Base-by-base conservation (phyloP, 768 basidiomycete species). In the Leccinellum rugosiceps region DNA sequence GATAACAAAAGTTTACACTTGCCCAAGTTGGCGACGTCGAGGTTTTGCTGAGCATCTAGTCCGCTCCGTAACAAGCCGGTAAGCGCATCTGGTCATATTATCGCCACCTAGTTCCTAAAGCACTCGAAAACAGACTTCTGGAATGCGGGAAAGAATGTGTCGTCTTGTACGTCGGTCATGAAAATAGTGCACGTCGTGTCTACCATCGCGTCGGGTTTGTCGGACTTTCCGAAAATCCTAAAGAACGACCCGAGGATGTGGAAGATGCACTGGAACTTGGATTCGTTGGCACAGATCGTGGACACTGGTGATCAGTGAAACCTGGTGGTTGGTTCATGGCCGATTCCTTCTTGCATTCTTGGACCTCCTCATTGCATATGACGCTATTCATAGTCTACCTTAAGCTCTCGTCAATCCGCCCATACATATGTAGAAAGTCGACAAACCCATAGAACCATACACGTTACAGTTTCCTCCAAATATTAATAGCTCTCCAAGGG, bases 1-100 rank as follows among this genome's bases (percentile, higher is more conserved):
- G 3, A 82, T 84, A 61, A 82, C 83, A 8, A 85, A 84, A 66
- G 83, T 84, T 1, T 82, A 79, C 64, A 85, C 83, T 19, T 74
- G 76, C 31, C 73, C 75, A 0, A 62, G 64, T 25, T 81, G 75
- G 74, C 68, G 82, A 55, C 70, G 77, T 13, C 68, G 65, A 32
- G 79, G 84, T 6, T 79, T 77, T 63, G 84, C 83, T 15, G 80
- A 81, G 65, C 73, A 74, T 46, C 67, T 85, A 35, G 84, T 85
- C 15, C 73, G 77, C 25, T 67, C 69, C 57, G 80, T 83, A 25
- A 79, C 78, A 48, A 66, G 63, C 15, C 71, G 67, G 80, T 81
- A 50, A 60, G 80, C 66, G 15, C 31, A 23, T 19, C 23, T 30
- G 19, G 6, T 55, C 15, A 25, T 9, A 25, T 38, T 30, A 34